These are phyloP conservation scores for Ceratobasidium theobromae DNA, from an alignment of 1,284 basidiomycete species.

Conservation along the genomic window DNA sequence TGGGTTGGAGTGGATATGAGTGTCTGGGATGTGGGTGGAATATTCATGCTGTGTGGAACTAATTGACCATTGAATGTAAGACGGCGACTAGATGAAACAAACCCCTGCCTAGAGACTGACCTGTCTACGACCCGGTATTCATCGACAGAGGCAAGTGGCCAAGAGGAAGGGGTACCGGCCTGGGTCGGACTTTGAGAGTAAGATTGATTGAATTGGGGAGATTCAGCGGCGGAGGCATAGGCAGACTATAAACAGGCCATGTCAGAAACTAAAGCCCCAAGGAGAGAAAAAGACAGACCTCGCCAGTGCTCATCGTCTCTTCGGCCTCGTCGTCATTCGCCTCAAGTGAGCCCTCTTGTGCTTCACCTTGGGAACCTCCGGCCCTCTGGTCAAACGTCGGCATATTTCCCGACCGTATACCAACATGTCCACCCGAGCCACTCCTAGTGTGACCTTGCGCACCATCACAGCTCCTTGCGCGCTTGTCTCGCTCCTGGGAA, in stretches of 20 bases:
- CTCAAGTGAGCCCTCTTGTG: not conserved
- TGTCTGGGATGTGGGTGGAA: too few species aligned
- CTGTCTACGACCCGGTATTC: not conserved
- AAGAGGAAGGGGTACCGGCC: not conserved
- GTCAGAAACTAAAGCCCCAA: not conserved
- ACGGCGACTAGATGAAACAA: too few species aligned
- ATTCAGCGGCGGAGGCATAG: conserved; percentile 26
- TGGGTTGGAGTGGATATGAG: not conserved
- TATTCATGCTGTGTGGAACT: too few species aligned
- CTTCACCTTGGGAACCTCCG: too few species aligned
- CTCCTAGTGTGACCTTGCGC: not conserved
- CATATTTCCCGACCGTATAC: too few species aligned
- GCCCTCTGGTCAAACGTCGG: too few species aligned
- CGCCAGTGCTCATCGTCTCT: conserved; percentile 14
- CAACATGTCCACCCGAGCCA: too few species aligned
- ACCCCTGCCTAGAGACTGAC: too few species aligned
- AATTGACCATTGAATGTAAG: too few species aligned
- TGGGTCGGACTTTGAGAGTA: not conserved
- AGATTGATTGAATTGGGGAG: not conserved
- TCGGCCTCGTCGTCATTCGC: not conserved
- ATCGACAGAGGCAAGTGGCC: not conserved
- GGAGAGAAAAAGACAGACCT: not conserved
- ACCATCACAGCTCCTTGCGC: conserved; percentile 10
- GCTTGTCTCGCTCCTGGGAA: conserved; percentile 17
- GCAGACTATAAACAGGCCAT: not conserved